Percentiles rank a stretch among this genome's conserved stretches.
phyloP scores from a whole-genome alignment of 306 rosid species.

The Lathyrus sativus region DNA sequence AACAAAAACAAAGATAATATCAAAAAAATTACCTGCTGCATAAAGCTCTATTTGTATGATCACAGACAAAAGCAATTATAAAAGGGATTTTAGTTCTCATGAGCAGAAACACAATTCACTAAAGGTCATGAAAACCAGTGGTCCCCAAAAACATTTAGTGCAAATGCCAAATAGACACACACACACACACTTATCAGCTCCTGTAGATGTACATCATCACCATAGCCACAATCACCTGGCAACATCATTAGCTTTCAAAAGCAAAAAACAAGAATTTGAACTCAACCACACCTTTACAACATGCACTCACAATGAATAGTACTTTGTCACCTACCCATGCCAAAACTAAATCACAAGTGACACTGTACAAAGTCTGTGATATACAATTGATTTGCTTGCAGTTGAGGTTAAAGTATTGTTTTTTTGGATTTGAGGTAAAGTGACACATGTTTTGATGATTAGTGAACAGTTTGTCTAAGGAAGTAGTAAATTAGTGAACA shows the following conservation, averaged over 20 bases:
- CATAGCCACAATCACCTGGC: too few relatives aligned
- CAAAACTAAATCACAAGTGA: too few relatives aligned
- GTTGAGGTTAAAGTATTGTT: neutral
- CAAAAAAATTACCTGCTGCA: conserved; percentile 23
- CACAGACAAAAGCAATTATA: conserved; percentile 37
- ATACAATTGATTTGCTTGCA: conserved; percentile 1
- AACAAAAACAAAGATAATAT: conserved; percentile 32
- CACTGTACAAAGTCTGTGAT: conserved; percentile 4
- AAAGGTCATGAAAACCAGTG: conserved; percentile 29
- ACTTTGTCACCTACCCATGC: too few relatives aligned
- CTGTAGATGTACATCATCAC: too few relatives aligned
- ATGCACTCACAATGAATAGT: too few relatives aligned
- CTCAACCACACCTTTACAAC: too few relatives aligned
- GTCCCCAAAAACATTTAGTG: conserved; percentile 27
- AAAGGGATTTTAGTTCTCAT: conserved; percentile 31
- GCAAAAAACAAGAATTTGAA: too few relatives aligned
- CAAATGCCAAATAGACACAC: conserved; percentile 16
- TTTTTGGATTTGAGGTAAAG: neutral
- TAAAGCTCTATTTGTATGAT: conserved; percentile 19
- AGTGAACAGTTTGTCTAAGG: too few relatives aligned
- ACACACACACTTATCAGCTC: too few relatives aligned
- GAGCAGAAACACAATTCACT: conserved; percentile 18
- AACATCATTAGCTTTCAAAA: too few relatives aligned
- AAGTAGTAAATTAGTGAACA: neutral
- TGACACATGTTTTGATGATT: neutral